phyloP scores from a whole-genome alignment of 23 red algal genomes.

The Gracilariopsis chorda region DNA sequence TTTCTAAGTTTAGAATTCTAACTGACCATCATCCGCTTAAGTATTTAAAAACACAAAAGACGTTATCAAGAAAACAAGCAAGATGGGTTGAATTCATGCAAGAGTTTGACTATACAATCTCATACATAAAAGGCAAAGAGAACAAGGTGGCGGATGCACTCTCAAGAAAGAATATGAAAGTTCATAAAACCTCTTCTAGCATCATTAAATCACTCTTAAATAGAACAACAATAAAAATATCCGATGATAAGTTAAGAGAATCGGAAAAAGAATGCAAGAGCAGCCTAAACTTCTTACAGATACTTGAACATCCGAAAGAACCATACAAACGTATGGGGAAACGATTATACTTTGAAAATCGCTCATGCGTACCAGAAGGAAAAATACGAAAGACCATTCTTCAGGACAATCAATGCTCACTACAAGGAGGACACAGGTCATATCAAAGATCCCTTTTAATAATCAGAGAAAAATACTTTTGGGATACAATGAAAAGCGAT shows the following conservation, averaged over 20 bases:
- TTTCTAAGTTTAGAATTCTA: neutral
- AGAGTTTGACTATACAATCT: conserved; percentile 9
- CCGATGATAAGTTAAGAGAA: neutral
- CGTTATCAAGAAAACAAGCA: neutral
- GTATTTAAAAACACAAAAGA: conserved; percentile 24
- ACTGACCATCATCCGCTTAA: conserved; percentile 18
- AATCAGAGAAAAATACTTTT: conserved; percentile 11
- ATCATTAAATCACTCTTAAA: neutral
- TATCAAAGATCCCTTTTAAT: neutral
- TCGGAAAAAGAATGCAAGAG: neutral
- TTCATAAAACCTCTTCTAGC: neutral
- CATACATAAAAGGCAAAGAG: conserved; percentile 27
- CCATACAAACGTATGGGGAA: neutral
- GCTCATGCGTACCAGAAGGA: conserved; percentile 1
- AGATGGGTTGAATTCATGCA: conserved; percentile 9
- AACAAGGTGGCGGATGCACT: conserved; percentile 35
- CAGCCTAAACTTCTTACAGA: neutral
- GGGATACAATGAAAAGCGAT: conserved; percentile 17
- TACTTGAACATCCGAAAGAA: neutral
- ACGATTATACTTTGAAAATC: neutral
- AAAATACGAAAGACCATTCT: neutral
- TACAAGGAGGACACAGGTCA: neutral
- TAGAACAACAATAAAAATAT: neutral
- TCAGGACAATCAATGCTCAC: neutral
- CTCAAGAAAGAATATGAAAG: conserved; percentile 14